Evolutionary conservation across 257 asterid species (phyloP), one percentile per base, ranked within the genome.

Genomic region (Plantago elongata): DNA sequence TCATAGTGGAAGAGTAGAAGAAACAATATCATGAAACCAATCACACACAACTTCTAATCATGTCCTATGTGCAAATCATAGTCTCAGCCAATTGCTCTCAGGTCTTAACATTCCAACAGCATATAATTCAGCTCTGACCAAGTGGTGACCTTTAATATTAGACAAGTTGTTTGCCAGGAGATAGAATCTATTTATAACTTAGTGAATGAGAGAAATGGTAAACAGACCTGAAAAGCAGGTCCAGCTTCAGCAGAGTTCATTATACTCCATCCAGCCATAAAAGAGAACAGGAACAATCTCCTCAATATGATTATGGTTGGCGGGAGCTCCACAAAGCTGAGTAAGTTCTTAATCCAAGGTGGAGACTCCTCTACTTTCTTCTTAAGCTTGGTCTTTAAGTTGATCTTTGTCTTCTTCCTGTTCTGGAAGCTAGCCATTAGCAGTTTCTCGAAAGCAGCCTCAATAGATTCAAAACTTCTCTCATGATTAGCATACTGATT

Each of bases 361-460:
- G 99, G 99, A 78, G 99, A 93, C 66, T 89, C 96, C 65, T 93
- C 99, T 22, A 93, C 96, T 80, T 93, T 79, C 84, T 87, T 83
- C 78, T 87, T 89, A 27, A 93, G 89, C 75, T 73, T 81, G 64
- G 84, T 83, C 76, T 87, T 93, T 70, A 93, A 78, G 95, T 89
- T 93, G 45, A 93, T 89, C 82, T 93, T 93, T 63, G 97, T 89
- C 72, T 54, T 83, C 86, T 83, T 93, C 77, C 96, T 85, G 57
- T 74, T 81, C 68, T 30, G 44, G 86, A 79, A 93, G 79, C 97
- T 93, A 75, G 73, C 49, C 96, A 87, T 89, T 68, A 93, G 73
- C 45, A 93, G 75, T 71, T 69, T 93, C 87, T 89, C 99, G 64
- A 89, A 93, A 60, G 99, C 96, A 70, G 90, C 88, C 79, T 89